phyloP scores from a whole-genome alignment of 495 filamentous ascomycete species.

The Pyrenula massariospora region DNA sequence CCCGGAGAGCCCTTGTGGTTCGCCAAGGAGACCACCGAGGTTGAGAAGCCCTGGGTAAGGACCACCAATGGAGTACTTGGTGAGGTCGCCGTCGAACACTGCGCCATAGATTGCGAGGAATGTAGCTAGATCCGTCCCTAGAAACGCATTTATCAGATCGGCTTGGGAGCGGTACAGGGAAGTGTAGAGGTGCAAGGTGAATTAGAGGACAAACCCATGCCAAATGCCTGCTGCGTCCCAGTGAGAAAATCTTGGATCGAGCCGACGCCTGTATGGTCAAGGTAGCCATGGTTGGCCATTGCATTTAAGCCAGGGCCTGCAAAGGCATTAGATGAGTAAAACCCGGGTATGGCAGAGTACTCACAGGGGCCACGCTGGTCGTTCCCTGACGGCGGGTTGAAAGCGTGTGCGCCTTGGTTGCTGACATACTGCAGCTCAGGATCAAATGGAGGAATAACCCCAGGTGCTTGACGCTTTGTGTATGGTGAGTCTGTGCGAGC shows the following conservation, averaged over 20 bases:
- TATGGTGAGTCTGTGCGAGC: background rate
- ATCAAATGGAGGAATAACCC: conserved; percentile 17
- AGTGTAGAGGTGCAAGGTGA: too few relatives aligned
- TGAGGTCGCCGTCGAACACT: conserved; percentile 9
- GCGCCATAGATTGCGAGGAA: conserved; percentile 12
- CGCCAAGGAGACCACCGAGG: conserved; percentile 6
- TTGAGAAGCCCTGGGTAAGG: conserved; percentile 1
- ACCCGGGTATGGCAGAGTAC: background rate
- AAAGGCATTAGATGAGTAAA: too few relatives aligned
- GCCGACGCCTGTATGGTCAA: conserved; percentile 31
- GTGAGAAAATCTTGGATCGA: conserved; percentile 3
- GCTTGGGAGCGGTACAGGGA: too few relatives aligned
- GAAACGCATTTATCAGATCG: too few relatives aligned
- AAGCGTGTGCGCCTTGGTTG: conserved; percentile 12
- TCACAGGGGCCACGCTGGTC: conserved; percentile 16
- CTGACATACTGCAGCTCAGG: conserved; percentile 16
- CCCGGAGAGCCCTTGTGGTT: conserved; percentile 12
- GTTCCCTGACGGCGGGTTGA: conserved; percentile 12
- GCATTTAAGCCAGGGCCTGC: conserved; percentile 38
- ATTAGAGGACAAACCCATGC: conserved; percentile 5
- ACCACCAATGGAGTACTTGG: conserved; percentile 10
- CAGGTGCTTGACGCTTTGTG: conserved; percentile 9
- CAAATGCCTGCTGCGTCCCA: conserved; percentile 5
- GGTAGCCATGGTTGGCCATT: conserved; percentile 44
- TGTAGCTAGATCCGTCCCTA: conserved; percentile 6